Conservation (phyloP, 2,329 filamentous ascomycete species). For the Paramyrothecium roridum region DNA sequence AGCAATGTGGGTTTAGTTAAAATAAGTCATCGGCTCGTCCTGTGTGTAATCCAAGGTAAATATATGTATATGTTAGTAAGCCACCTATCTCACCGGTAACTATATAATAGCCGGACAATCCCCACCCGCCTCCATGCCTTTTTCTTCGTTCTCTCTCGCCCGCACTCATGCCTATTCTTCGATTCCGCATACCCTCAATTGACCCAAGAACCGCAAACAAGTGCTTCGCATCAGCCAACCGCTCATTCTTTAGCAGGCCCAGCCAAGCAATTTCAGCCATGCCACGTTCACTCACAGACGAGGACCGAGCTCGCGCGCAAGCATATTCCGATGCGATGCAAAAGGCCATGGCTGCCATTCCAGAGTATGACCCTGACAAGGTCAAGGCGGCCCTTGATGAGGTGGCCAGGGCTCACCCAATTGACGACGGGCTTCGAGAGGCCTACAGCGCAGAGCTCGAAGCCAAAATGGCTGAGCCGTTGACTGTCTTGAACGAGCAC, state of each 20-base stretch:
- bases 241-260: not conserved
- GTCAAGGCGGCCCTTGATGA: not conserved
- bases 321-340: not conserved
- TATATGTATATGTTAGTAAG: not conserved
- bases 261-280: not conserved
- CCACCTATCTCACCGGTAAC: not conserved
- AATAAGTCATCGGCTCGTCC: not conserved
- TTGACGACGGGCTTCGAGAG: not conserved
- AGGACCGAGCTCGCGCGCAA: constrained; percentile 1
- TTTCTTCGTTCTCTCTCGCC: not conserved
- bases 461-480: not conserved
- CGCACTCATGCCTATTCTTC: not conserved
- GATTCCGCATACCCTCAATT: not conserved
- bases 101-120: not conserved
- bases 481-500: not conserved
- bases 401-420: not conserved
- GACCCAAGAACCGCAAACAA: not conserved
- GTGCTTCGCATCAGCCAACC: not conserved
- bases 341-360: not conserved
- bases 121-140: not conserved
- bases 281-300: not conserved
- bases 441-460: constrained; percentile 1
- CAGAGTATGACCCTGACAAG: not conserved
- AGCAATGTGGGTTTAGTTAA: not conserved
- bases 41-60: not conserved